A percentile compares a stretch with the other conserved stretches of the same genome.
Evolutionary conservation across 2,329 filamentous ascomycete genomes (phyloP).

Genomic region (Fusarium bulbicola): DNA sequence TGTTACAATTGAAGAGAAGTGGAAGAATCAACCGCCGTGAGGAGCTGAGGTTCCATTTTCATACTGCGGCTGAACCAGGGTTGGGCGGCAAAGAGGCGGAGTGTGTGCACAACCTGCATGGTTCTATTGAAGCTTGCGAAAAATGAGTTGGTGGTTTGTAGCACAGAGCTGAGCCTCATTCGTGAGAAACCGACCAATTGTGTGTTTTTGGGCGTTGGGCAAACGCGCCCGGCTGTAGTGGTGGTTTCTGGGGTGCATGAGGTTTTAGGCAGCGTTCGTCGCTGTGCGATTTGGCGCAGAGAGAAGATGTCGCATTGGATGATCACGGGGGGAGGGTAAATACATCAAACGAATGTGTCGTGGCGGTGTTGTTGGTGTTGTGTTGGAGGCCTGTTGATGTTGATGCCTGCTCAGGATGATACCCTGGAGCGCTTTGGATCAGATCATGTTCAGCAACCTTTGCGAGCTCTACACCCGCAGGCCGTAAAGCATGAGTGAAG

Average conservation of each 20-base stretch:
- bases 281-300: neutral
- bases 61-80: conserved; percentile 9
- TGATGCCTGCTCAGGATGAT: neutral
- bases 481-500: neutral
- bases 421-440: neutral
- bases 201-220: neutral
- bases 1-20: neutral
- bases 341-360: neutral
- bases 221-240: neutral
- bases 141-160: neutral
- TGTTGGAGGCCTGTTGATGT: neutral
- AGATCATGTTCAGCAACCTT: neutral
- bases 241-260: neutral
- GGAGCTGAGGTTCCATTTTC: neutral
- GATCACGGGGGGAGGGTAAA: neutral
- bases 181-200: neutral
- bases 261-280: neutral
- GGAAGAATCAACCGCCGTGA: neutral
- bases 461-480: neutral
- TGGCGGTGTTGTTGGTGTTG: neutral
- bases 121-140: neutral
- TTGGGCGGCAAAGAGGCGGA: neutral
- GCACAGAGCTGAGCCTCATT: neutral
- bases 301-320: neutral
- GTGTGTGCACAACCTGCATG: neutral